Evolutionary conservation across 257 asterid genomes (phyloP).

Genomic region (Penstemon barbatus): DNA sequence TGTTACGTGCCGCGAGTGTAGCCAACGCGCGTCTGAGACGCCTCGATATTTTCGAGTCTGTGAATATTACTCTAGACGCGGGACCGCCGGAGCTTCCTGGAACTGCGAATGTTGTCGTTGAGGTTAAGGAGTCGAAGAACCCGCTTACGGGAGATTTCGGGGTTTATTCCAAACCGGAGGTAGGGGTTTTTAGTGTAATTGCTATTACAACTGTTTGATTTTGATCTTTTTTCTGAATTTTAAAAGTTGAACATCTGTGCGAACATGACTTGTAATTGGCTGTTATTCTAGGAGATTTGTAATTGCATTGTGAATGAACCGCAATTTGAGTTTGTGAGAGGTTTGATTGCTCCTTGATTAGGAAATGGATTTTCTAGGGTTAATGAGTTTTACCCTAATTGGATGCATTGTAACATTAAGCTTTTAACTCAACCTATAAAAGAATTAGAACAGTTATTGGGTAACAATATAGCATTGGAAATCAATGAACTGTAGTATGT

Average conservation of each 20-base stretch:
- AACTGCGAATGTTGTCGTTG: constrained; percentile 76
- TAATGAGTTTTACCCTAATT: background rate
- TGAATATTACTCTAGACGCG: constrained; percentile 66
- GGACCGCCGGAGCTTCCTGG: constrained; percentile 97
- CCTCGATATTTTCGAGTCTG: constrained; percentile 78
- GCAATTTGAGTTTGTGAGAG: too few relatives aligned
- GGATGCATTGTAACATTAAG: background rate
- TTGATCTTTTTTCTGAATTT: background rate
- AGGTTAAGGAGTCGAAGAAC: constrained; percentile 61
- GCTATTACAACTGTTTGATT: constrained; percentile 8
- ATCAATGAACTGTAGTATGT: background rate
- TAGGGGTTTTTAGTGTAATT: constrained; percentile 21
- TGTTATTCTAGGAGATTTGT: too few relatives aligned
- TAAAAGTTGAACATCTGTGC: background rate
- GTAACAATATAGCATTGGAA: background rate
- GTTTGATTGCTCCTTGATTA: background rate
- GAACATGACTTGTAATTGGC: too few relatives aligned
- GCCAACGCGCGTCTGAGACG: constrained; percentile 62
- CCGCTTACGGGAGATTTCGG: constrained; percentile 74
- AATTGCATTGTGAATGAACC: too few relatives aligned
- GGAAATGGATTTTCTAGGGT: background rate
- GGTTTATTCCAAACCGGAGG: constrained; percentile 83
- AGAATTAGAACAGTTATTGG: background rate
- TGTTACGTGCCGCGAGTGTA: constrained; percentile 58
- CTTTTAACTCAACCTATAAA: background rate